phyloP scores from a whole-genome alignment of 1,284 basidiomycete genomes.

The Pisolithus thermaeus region DNA sequence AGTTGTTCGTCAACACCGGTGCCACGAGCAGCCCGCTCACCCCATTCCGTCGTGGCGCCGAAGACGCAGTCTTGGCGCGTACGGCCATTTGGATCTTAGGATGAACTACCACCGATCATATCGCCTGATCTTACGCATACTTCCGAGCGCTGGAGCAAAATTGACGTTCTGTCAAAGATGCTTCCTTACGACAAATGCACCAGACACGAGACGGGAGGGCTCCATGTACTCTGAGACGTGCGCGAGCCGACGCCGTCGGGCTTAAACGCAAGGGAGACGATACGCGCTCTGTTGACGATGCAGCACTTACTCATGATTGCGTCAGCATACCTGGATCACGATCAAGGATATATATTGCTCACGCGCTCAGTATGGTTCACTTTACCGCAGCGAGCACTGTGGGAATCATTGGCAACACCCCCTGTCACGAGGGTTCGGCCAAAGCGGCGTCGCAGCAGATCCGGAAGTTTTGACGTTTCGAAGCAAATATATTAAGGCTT shows the following conservation, averaged over 20 bases:
- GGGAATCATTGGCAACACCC: neutral
- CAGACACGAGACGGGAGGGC: neutral
- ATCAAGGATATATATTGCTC: neutral
- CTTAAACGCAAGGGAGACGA: too few species aligned
- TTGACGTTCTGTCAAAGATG: neutral
- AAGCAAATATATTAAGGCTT: too few species aligned
- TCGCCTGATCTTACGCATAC: neutral
- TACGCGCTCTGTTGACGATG: too few species aligned
- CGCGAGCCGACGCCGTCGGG: too few species aligned
- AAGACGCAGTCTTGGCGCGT: neutral
- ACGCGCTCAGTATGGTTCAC: neutral
- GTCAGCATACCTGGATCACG: neutral
- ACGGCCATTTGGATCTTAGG: neutral
- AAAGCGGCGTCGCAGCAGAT: neutral
- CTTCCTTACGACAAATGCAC: neutral
- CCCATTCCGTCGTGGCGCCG: neutral
- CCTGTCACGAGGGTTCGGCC: neutral
- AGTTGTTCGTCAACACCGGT: neutral
- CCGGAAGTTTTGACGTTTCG: neutral
- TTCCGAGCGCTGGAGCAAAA: neutral
- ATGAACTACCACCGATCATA: neutral
- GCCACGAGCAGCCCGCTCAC: neutral
- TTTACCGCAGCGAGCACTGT: neutral
- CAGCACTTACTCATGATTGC: too few species aligned
- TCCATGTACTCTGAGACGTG: too few species aligned